Conservation (phyloP, 2,329 filamentous ascomycete species). For the Fusarium burgessii region DNA sequence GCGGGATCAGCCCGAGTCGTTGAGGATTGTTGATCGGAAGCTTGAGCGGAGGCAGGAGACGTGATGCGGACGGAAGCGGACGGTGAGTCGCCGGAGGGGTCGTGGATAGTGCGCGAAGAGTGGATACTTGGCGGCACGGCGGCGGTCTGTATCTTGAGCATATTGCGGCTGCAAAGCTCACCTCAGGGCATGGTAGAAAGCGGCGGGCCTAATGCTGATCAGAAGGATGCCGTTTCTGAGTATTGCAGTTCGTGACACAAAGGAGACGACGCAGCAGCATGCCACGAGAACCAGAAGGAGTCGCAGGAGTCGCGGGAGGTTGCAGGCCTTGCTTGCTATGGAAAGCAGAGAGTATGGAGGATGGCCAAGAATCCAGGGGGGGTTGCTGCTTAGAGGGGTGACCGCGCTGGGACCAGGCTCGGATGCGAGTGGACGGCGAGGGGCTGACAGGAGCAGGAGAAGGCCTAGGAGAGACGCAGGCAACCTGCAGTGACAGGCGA, state of each 20-base stretch:
- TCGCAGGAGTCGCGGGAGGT: constrained; percentile 37
- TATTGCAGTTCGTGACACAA: constrained; percentile 30
- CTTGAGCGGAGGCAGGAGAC: constrained; percentile 43
- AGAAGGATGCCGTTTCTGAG: constrained; percentile 34
- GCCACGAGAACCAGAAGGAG: constrained; percentile 34
- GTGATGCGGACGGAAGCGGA: constrained; percentile 47
- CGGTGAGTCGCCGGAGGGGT: constrained; percentile 48
- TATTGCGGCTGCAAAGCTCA: constrained; percentile 49
- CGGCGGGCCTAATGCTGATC: constrained; percentile 49
- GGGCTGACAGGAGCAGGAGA: constrained; percentile 33
- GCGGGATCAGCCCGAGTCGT: constrained; percentile 46
- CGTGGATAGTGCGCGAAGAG: constrained; percentile 48
- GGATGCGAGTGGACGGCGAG: constrained; percentile 40
- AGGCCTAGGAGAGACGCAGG: constrained; percentile 2
- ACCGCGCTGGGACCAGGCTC: constrained; percentile 35
- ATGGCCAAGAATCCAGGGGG: constrained; percentile 36
- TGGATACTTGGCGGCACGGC: constrained; percentile 50
- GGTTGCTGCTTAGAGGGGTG: constrained; percentile 37
- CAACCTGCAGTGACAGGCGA: constrained; percentile 24
- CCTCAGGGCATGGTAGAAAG: constrained; percentile 52
- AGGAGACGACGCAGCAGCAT: constrained; percentile 35
- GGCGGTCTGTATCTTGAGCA: constrained; percentile 50
- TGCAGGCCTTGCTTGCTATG: constrained; percentile 32
- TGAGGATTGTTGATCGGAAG: constrained; percentile 41
- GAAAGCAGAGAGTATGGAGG: constrained; percentile 25